A percentile compares a stretch with the other conserved stretches of the same genome.
These are phyloP conservation scores for Hermanozyma aechmeae DNA, from an alignment of 805 yeast genomes.

Conservation along the genomic window DNA sequence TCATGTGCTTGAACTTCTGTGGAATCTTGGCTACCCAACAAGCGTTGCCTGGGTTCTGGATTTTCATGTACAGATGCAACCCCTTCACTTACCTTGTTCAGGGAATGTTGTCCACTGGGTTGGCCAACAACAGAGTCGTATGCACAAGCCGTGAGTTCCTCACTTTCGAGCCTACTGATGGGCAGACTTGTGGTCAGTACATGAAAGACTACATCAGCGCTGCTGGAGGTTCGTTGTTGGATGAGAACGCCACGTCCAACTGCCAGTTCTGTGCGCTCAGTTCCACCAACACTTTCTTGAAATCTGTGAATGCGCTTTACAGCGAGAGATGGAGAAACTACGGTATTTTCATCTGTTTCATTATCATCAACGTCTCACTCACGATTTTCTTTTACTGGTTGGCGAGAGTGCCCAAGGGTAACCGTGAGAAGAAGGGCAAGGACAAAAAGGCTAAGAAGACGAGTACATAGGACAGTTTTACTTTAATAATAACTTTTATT, in stretches of 20 bases:
- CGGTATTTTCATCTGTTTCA: conserved; percentile 46
- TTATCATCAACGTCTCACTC: conserved; percentile 25
- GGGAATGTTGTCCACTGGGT: conserved; percentile 28
- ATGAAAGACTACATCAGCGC: conserved; percentile 32
- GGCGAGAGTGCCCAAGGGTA: conserved; percentile 67
- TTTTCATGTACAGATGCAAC: conserved; percentile 67
- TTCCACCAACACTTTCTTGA: conserved; percentile 53
- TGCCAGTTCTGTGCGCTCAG: conserved; percentile 43
- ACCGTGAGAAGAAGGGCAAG: conserved; percentile 29
- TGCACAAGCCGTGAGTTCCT: conserved; percentile 32
- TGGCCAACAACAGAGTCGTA: conserved; percentile 37
- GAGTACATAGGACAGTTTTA: too few species aligned
- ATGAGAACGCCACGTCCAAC: not conserved
- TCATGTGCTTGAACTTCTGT: conserved; percentile 24
- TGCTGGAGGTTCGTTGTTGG: not conserved
- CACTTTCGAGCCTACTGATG: conserved; percentile 34
- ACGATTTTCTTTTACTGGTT: conserved; percentile 43
- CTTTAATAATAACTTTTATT: too few species aligned
- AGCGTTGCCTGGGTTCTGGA: conserved; percentile 76
- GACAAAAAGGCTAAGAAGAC: too few species aligned
- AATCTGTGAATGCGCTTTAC: conserved; percentile 31
- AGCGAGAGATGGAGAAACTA: conserved; percentile 57
- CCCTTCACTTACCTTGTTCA: conserved; percentile 57
- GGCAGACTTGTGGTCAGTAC: conserved; percentile 57
- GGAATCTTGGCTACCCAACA: conserved; percentile 21